Evolutionary conservation across 306 rosid species (phyloP).

Genomic region (Dryas octopetala): DNA sequence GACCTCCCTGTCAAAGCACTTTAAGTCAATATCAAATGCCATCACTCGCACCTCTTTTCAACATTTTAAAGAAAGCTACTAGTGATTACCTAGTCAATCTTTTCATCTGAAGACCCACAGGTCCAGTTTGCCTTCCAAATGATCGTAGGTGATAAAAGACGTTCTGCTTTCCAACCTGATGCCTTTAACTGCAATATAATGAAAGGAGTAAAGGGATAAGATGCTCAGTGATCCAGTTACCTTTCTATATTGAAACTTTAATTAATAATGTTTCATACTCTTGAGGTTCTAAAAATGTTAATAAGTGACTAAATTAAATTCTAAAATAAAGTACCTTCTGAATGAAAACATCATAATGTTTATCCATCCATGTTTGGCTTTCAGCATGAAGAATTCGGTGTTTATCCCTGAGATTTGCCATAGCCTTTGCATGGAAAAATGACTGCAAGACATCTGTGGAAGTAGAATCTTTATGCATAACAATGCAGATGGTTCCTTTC

Average conservation of each 20-base stretch:
- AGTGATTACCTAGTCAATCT: slow-evolving; percentile 49
- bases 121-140: slow-evolving; percentile 89
- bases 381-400: slow-evolving; percentile 58
- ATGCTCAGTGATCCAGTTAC: not conserved
- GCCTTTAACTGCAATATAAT: slow-evolving; percentile 59
- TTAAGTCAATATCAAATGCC: slow-evolving; percentile 4
- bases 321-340: slow-evolving; percentile 50
- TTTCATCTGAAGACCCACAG: slow-evolving; percentile 48
- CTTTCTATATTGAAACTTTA: not conserved
- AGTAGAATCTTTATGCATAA: slow-evolving; percentile 79
- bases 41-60: not conserved
- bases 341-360: slow-evolving; percentile 54
- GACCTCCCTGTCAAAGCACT: slow-evolving; percentile 18
- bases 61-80: not conserved
- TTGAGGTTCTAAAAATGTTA: not conserved
- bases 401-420: slow-evolving; percentile 42
- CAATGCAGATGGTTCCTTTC: slow-evolving; percentile 53
- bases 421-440: slow-evolving; percentile 69
- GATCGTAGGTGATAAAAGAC: slow-evolving; percentile 68
- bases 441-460: slow-evolving; percentile 63
- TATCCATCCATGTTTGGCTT: slow-evolving; percentile 80
- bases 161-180: slow-evolving; percentile 87
- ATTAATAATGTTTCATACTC: not conserved
- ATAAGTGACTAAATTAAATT: no score
- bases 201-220: not conserved